Base-by-base conservation (phyloP, 2,329 filamentous ascomycete species). In the Colletotrichum trifolii region DNA sequence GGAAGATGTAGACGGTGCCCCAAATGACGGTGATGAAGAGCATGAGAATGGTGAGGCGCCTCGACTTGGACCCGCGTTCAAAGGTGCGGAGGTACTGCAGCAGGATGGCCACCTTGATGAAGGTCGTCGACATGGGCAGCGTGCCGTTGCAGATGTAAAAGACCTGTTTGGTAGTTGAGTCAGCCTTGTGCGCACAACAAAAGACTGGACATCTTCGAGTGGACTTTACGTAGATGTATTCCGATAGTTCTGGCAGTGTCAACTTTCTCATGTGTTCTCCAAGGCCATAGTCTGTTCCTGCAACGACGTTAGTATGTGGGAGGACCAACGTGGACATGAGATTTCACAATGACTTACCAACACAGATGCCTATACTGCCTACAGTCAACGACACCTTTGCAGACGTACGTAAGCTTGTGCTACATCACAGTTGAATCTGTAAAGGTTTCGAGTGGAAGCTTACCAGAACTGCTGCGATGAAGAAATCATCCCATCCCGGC, bases 1-100 rank as follows among this genome's bases (percentile, higher is more conserved):
- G 60, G 38, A 75, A 69, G 0, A 71, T 70, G 56, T 72, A 77
- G 1, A 69, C 68, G 25, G 70, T 11, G 2, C 75, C 75, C 75
- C 75, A 77, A 3, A 74, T 65, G 1, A 68, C 69, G 2, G 72
- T 73, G 46, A 75, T 66, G 4, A 69, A 53, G 36, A 72, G 67
- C 15, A 72, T 48, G 12, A 54, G 8, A 8, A 73, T 64, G 12
- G 70, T 68, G 12, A 75, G 8, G 8, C 36, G 8, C 0, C 47
- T 59, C 5, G 64, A 50, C 11, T 50, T 69, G n/a, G 68, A 47
- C 4, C 64, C 64, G 4, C 59, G 59, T 3, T 67, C 50, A 35
- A 70, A 70, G 2, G 62, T 54, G 1, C 68, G 67, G 6, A 70
- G 59, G 11, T 70, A 70, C 34, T 70, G 69, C 7, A 70, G 61